phyloP scores from a whole-genome alignment of 139 green algal genomes.

The Coccomyxa sp. region DNA sequence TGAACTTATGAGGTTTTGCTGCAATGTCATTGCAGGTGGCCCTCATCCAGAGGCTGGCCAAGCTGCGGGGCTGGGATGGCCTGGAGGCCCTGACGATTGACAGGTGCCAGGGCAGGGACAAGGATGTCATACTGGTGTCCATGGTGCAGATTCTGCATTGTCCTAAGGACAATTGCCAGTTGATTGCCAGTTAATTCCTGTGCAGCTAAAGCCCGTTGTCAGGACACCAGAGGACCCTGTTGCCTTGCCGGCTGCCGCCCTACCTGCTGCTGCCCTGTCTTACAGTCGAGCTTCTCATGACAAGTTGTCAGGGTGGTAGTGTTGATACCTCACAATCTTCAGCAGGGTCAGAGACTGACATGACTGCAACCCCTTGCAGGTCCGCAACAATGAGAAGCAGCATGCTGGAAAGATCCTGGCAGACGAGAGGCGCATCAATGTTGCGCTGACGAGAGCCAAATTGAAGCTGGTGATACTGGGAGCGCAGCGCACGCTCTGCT shows the following conservation, averaged over 20 bases:
- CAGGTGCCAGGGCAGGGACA: slow-evolving; percentile 78
- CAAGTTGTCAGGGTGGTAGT: no score
- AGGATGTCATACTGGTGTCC: slow-evolving; percentile 65
- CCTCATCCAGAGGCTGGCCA: slow-evolving; percentile 14
- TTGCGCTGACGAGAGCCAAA: slow-evolving; percentile 90
- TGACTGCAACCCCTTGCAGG: no score
- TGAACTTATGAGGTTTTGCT: background rate
- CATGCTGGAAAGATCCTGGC: slow-evolving; percentile 58
- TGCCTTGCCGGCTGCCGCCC: no score
- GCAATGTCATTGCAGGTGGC: slow-evolving; percentile 40
- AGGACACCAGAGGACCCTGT: no score
- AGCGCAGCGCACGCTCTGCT: slow-evolving; percentile 38
- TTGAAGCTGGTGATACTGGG: slow-evolving; percentile 85
- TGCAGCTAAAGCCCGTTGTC: no score
- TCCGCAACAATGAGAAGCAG: slow-evolving; percentile 49
- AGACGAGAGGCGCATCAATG: slow-evolving; percentile 90
- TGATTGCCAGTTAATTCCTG: no score
- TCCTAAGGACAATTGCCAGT: no score
- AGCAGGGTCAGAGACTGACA: no score
- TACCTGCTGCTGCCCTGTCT: no score
- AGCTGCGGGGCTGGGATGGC: background rate
- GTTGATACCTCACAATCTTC: no score
- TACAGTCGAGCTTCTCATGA: no score
- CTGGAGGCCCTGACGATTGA: slow-evolving; percentile 87
- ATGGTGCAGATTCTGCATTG: no score